Conservation (phyloP, 2,329 filamentous ascomycete genomes). For the Trichoderma lentiforme region DNA sequence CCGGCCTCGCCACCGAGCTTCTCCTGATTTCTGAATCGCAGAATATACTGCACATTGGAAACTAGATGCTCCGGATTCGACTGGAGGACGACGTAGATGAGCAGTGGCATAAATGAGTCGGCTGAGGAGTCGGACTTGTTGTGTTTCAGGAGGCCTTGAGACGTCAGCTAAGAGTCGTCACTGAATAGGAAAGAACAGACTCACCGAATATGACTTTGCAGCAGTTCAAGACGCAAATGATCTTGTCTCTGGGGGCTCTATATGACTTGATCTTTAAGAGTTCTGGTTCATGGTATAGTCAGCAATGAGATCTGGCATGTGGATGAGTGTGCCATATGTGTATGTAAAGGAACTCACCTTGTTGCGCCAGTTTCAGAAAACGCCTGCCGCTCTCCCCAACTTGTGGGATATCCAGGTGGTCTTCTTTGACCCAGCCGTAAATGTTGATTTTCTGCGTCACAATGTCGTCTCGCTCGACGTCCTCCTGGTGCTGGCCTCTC, state of each 20-base stretch:
- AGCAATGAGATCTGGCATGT: not conserved
- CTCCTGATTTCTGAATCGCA: conserved; percentile 95
- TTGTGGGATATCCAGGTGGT: conserved; percentile 87
- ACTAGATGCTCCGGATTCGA: conserved; percentile 94
- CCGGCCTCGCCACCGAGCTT: conserved; percentile 96
- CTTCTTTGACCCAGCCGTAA: conserved; percentile 90
- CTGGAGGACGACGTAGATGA: conserved; percentile 94
- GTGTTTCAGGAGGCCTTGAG: conserved; percentile 76
- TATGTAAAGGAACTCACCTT: conserved; percentile 51
- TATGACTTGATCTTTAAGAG: conserved; percentile 95
- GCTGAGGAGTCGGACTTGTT: conserved; percentile 91
- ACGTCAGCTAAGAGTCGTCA: not conserved
- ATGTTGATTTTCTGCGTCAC: conserved; percentile 94
- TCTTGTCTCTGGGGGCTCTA: conserved; percentile 93
- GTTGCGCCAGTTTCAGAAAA: conserved; percentile 84
- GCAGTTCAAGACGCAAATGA: conserved; percentile 96
- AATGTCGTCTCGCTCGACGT: conserved; percentile 95
- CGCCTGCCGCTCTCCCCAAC: conserved; percentile 82
- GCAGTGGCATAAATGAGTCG: conserved; percentile 89
- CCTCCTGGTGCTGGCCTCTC: conserved; percentile 93
- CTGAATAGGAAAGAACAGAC: conserved; percentile 23
- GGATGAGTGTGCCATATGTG: conserved; percentile 18
- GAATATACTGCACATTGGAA: conserved; percentile 96
- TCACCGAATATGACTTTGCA: conserved; percentile 98
- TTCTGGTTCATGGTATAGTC: conserved; percentile 50